Conservation (phyloP, 2,329 filamentous ascomycete species). For the Botrytis galanthina region DNA sequence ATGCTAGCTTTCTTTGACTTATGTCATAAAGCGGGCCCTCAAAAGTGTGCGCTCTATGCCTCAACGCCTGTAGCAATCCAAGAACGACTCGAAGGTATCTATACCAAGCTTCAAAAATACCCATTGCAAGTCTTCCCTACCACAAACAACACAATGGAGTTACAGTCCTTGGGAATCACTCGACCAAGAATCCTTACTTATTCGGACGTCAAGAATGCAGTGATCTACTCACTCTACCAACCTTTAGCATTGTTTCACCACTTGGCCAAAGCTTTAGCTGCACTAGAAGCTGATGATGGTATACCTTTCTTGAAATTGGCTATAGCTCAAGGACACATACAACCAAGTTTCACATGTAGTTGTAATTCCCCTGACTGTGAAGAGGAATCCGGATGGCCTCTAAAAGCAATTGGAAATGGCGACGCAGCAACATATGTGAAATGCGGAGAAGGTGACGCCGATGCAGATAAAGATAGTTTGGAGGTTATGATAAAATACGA, state of each 20-base stretch:
- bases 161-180: conserved; percentile 22
- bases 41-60: background rate
- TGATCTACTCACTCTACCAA: conserved; percentile 34
- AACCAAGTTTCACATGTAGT: conserved; percentile 35
- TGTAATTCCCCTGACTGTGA: conserved; percentile 15
- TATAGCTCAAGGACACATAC: conserved; percentile 27
- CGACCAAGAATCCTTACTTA: conserved; percentile 35
- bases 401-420: conserved; percentile 29
- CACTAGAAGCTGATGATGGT: conserved; percentile 43
- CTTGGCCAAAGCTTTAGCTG: conserved; percentile 32
- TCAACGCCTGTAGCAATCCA: background rate
- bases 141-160: conserved; percentile 28
- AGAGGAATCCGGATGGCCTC: conserved; percentile 28
- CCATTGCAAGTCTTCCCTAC: conserved; percentile 32
- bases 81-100: background rate
- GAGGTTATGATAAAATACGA: conserved; percentile 36
- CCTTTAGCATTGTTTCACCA: conserved; percentile 35
- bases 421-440: conserved; percentile 40
- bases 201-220: conserved; percentile 32
- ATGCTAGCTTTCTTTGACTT: background rate
- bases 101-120: background rate
- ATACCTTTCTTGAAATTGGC: conserved; percentile 39
- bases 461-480: conserved; percentile 41
- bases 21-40: background rate
- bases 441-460: conserved; percentile 45